Evolutionary conservation across 768 basidiomycete species (phyloP).

Genomic region (Lactarius psammicola): DNA sequence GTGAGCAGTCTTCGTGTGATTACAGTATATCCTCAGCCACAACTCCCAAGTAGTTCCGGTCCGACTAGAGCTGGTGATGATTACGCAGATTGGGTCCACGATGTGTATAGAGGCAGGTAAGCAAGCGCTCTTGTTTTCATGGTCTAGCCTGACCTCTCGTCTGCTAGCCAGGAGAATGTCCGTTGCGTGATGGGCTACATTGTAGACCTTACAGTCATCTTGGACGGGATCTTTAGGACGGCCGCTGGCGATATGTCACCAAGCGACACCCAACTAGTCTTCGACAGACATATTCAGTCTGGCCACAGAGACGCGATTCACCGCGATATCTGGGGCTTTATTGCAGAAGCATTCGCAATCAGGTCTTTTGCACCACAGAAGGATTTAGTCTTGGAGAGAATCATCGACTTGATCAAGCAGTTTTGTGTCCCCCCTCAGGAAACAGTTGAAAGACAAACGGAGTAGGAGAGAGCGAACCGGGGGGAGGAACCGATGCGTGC

Average conservation of each 20-base stretch:
- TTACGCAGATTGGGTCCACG: not conserved
- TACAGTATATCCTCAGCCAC: not conserved
- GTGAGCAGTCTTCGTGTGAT: not conserved
- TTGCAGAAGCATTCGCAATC: not conserved
- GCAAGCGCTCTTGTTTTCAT: not conserved
- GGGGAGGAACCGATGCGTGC: no score
- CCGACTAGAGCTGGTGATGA: not conserved
- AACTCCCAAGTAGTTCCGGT: not conserved
- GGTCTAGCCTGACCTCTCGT: not conserved
- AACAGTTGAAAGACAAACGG: not conserved
- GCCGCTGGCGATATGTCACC: not conserved
- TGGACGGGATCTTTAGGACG: not conserved
- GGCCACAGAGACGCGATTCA: not conserved
- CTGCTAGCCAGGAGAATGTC: constrained; percentile 5
- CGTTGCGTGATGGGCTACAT: constrained; percentile 16
- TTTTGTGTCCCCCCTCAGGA: not conserved
- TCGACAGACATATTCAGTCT: not conserved
- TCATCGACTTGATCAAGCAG: not conserved
- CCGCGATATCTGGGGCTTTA: not conserved
- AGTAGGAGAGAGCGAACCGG: no score
- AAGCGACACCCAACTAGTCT: not conserved
- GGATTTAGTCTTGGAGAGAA: constrained; percentile 4
- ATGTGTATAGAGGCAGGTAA: constrained; percentile 3
- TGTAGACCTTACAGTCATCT: constrained; percentile 10
- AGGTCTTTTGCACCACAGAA: not conserved